Conservation (phyloP, 495 filamentous ascomycete genomes). For the Lasiosphaeria ovina region DNA sequence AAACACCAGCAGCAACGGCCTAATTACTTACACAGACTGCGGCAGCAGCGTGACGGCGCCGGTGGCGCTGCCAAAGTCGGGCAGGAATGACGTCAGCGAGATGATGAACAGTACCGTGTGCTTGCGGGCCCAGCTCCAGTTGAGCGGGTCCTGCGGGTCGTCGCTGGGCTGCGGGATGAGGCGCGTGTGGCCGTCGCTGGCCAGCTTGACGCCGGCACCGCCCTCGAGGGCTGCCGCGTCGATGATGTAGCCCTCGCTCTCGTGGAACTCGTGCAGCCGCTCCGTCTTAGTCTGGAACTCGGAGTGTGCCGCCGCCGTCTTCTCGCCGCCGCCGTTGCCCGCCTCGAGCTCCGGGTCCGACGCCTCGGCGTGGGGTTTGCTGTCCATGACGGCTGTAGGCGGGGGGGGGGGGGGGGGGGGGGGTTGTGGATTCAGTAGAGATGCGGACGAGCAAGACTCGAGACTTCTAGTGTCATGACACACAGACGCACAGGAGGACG, state of each 20-base stretch:
- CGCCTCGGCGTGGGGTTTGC: neutral
- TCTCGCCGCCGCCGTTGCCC: neutral
- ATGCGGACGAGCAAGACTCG: too few relatives aligned
- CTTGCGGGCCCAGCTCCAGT: slow-evolving; percentile 55
- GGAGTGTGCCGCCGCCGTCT: neutral
- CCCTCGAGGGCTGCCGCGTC: slow-evolving; percentile 28
- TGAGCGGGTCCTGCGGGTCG: slow-evolving; percentile 58
- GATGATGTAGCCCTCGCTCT: slow-evolving; percentile 38
- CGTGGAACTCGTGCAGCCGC: slow-evolving; percentile 32
- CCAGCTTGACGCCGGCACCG: slow-evolving; percentile 34
- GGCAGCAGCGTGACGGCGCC: slow-evolving; percentile 55
- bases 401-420: too few relatives aligned
- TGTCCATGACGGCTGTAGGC: neutral
- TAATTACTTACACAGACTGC: slow-evolving; percentile 41
- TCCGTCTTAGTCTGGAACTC: slow-evolving; percentile 8
- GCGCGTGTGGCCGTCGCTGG: slow-evolving; percentile 46
- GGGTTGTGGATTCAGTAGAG: too few relatives aligned
- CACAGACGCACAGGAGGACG: too few relatives aligned
- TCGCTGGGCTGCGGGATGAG: slow-evolving; percentile 60
- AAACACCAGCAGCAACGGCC: too few relatives aligned
- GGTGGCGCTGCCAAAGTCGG: slow-evolving; percentile 56
- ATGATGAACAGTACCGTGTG: slow-evolving; percentile 54
- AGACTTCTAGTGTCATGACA: too few relatives aligned
- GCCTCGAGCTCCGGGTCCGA: neutral
- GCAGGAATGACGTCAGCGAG: slow-evolving; percentile 51